Conservation (phyloP, 192 early-diverging fungal genomes). For the Oehlia diaphana region DNA sequence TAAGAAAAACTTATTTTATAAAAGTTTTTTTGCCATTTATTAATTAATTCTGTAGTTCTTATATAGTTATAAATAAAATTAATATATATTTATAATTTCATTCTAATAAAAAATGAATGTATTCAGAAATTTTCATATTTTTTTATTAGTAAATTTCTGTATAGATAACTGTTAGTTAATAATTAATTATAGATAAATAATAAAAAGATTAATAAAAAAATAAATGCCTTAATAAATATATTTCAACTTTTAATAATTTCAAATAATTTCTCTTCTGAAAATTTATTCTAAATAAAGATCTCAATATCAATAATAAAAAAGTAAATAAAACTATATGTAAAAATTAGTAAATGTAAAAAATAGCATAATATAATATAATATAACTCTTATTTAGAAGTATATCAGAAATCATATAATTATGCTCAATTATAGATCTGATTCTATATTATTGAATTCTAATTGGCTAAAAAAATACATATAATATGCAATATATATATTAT, state of each 20-base stretch:
- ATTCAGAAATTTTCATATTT: conserved; percentile 27
- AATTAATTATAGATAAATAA: conserved; percentile 15
- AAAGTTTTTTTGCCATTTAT: conserved; percentile 5
- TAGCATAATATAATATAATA: conserved; percentile 23
- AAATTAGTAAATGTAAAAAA: neutral
- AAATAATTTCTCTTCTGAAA: conserved; percentile 25
- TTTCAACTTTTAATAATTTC: conserved; percentile 31
- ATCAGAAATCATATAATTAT: too few species aligned
- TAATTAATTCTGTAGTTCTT: conserved; percentile 25
- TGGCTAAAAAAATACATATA: too few species aligned
- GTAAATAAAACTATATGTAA: conserved; percentile 26
- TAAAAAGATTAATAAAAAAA: neutral
- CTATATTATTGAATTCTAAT: conserved; percentile 28
- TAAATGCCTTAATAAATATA: conserved; percentile 24
- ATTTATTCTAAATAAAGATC: conserved; percentile 17
- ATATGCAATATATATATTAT: too few species aligned
- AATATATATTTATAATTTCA: conserved; percentile 21
- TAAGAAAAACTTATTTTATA: conserved; percentile 5
- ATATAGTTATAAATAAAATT: conserved; percentile 29
- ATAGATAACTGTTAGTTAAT: neutral
- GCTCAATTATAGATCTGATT: too few species aligned
- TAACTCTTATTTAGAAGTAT: conserved; percentile 29
- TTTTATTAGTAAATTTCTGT: conserved; percentile 27
- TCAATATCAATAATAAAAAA: conserved; percentile 28
- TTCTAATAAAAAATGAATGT: conserved; percentile 27